These are phyloP conservation scores for Tieghemiomyces parasiticus DNA, from an alignment of 192 early-diverging fungal genomes.

Conservation along the genomic window DNA sequence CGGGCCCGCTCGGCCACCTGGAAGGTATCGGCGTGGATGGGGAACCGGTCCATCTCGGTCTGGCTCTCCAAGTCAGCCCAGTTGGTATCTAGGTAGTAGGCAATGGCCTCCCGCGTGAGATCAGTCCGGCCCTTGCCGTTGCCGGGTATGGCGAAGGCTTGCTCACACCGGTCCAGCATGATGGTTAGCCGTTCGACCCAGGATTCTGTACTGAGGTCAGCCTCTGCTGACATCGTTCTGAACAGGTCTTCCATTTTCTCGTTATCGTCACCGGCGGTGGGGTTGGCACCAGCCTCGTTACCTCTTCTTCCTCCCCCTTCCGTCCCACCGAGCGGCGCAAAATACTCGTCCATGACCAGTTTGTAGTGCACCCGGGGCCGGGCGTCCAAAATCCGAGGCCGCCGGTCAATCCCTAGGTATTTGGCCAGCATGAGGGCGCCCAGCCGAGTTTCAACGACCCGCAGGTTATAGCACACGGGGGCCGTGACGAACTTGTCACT, in stretches of 20 bases:
- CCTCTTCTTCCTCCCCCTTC: too few relatives aligned
- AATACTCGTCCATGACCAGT: slow-evolving; percentile 24
- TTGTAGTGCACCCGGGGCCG: slow-evolving; percentile 20
- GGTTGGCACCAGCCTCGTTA: background rate
- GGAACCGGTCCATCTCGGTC: slow-evolving; percentile 34
- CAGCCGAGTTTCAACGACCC: slow-evolving; percentile 81
- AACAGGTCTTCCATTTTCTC: slow-evolving; percentile 13
- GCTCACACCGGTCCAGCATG: slow-evolving; percentile 15
- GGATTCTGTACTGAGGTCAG: too few relatives aligned
- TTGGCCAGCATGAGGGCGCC: slow-evolving; percentile 49
- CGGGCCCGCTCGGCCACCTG: slow-evolving; percentile 61
- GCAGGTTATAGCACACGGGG: slow-evolving; percentile 79
- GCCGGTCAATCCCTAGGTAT: slow-evolving; percentile 26
- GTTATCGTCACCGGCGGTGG: background rate
- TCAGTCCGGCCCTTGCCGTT: too few relatives aligned
- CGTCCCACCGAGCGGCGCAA: too few relatives aligned
- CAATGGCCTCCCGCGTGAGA: slow-evolving; percentile 20
- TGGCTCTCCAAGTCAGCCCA: slow-evolving; percentile 24
- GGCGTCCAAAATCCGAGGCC: slow-evolving; percentile 27
- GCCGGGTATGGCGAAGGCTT: too few relatives aligned
- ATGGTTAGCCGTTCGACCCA: slow-evolving; percentile 20
- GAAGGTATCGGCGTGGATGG: slow-evolving; percentile 48
- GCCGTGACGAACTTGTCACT: slow-evolving; percentile 80
- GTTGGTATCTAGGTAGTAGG: slow-evolving; percentile 20
- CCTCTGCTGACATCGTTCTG: too few relatives aligned